phyloP scores from a whole-genome alignment of 257 asterid genomes.

The Primulina tabacum region DNA sequence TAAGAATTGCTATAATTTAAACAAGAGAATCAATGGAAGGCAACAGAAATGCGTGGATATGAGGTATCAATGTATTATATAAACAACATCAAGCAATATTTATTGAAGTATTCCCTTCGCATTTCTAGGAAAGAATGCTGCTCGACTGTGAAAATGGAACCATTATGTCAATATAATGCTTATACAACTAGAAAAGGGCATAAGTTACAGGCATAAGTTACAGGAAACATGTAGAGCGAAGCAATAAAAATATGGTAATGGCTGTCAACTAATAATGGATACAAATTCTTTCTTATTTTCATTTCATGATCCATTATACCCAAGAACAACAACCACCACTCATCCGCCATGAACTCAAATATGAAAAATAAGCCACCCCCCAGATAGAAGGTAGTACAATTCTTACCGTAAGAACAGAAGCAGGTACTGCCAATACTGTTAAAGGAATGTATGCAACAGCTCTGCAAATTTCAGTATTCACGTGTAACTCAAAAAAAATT shows the following conservation, averaged over 20 bases:
- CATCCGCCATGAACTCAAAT: neutral
- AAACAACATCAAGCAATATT: neutral
- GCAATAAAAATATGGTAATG: neutral
- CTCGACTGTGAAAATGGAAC: neutral
- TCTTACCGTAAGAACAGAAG: slow-evolving; percentile 87
- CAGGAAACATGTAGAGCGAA: slow-evolving; percentile 6
- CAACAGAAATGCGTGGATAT: neutral
- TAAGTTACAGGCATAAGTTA: neutral
- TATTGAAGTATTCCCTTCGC: neutral
- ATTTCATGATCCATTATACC: neutral
- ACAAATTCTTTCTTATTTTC: neutral
- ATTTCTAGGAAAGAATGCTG: neutral
- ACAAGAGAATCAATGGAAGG: neutral
- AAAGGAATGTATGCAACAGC: slow-evolving; percentile 40
- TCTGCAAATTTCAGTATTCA: slow-evolving; percentile 20
- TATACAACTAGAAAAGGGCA: neutral
- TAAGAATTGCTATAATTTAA: neutral
- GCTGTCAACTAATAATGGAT: neutral
- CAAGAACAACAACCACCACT: neutral
- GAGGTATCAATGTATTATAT: neutral
- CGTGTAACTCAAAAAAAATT: slow-evolving; percentile 15
- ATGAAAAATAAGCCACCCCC: neutral
- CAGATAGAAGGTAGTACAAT: neutral
- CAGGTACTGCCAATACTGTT: slow-evolving; percentile 95
- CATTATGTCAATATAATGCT: neutral